Conservation (phyloP, 2,329 filamentous ascomycete species). For the Fusarium sacchari region DNA sequence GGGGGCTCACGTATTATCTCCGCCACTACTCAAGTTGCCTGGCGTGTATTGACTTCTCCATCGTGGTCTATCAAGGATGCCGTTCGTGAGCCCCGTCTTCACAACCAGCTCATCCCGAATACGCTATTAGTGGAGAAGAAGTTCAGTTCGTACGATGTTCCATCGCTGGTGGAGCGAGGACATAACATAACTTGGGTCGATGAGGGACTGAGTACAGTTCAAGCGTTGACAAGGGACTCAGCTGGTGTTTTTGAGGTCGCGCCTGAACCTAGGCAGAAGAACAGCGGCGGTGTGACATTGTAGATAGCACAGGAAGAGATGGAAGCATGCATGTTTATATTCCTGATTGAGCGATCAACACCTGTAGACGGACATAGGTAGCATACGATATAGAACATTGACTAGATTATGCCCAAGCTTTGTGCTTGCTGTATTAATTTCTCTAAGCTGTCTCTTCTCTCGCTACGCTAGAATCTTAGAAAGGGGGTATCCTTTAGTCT, state of each 20-base stretch:
- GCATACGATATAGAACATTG: neutral
- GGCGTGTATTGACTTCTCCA: constrained; percentile 73
- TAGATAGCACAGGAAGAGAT: constrained; percentile 33
- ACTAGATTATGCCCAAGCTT: neutral
- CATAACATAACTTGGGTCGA: constrained; percentile 78
- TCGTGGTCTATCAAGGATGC: constrained; percentile 69
- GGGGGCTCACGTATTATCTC: constrained; percentile 88
- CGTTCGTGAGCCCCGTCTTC: constrained; percentile 73
- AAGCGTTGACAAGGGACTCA: constrained; percentile 63
- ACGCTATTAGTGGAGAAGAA: constrained; percentile 72
- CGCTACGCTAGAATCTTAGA: constrained; percentile 23
- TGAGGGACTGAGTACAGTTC: constrained; percentile 73
- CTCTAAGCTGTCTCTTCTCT: constrained; percentile 26
- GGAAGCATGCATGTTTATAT: neutral
- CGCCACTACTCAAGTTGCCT: constrained; percentile 76
- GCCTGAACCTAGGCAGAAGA: constrained; percentile 77
- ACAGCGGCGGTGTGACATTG: constrained; percentile 71
- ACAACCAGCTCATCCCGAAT: constrained; percentile 85
- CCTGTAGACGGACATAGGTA: too few species aligned
- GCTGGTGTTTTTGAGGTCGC: constrained; percentile 82
- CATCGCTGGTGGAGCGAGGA: constrained; percentile 69
- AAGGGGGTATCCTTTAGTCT: constrained; percentile 52
- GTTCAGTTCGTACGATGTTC: constrained; percentile 72
- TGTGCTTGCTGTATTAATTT: constrained; percentile 11
- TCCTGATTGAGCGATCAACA: neutral